phyloP scores from a whole-genome alignment of 1,284 basidiomycete species.

The Malassezia cuniculi region DNA sequence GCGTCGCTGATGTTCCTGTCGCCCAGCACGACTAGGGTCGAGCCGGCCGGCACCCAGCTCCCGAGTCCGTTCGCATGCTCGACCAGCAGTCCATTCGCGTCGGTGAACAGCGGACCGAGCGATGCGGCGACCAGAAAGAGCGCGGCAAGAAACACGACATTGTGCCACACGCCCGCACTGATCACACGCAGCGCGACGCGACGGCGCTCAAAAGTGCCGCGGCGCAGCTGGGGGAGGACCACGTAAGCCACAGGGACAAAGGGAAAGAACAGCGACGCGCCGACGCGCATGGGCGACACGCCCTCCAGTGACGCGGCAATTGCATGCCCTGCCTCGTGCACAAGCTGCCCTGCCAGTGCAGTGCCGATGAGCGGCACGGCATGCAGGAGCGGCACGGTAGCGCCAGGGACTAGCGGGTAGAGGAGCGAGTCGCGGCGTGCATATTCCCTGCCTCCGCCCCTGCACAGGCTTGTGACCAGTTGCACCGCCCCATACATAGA shows the following conservation, averaged over 20 bases:
- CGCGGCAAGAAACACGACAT: slow-evolving; percentile 2
- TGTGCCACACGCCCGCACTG: slow-evolving; percentile 16
- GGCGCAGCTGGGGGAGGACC: slow-evolving; percentile 7
- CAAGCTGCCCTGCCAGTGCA: slow-evolving; percentile 2
- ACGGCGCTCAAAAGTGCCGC: too few species aligned
- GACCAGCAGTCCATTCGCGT: too few species aligned
- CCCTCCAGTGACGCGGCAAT: slow-evolving; percentile 10
- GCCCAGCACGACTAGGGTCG: too few species aligned
- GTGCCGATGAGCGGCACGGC: slow-evolving; percentile 2
- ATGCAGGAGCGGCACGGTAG: slow-evolving; percentile 4
- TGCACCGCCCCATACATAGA: too few species aligned
- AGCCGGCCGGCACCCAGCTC: too few species aligned
- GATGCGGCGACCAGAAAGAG: background rate
- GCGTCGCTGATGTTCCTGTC: too few species aligned
- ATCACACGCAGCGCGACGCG: slow-evolving; percentile 6
- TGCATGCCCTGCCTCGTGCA: slow-evolving; percentile 16
- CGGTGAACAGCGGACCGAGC: too few species aligned
- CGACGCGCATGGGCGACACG: slow-evolving; percentile 5
- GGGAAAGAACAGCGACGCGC: slow-evolving; percentile 13
- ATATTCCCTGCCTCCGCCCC: too few species aligned
- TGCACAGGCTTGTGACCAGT: too few species aligned
- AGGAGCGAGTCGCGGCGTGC: too few species aligned
- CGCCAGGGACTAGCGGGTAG: too few species aligned
- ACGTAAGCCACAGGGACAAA: slow-evolving; percentile 13
- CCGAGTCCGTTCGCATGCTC: too few species aligned